Base-by-base conservation (phyloP, 768 basidiomycete genomes). In the Cystofilobasidium bisporidii region DNA sequence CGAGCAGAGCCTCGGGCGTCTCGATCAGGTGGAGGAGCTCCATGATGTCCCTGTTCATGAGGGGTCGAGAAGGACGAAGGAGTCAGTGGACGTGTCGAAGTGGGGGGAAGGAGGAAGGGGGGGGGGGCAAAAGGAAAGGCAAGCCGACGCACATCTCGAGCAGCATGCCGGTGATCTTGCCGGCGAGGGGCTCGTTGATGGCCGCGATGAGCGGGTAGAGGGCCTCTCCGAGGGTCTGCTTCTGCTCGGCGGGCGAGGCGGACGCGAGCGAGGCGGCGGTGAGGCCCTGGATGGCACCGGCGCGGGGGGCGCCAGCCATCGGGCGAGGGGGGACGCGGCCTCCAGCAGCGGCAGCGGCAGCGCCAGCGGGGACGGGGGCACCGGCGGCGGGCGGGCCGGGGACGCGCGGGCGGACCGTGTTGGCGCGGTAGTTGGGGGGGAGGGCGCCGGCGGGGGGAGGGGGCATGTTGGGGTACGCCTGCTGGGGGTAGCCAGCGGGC, bases 191-290 rank as follows among this genome's bases (percentile, higher is more conserved):
- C 67, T 92, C 61, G 90, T 74, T 98, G 87, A 66, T 90, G 75
- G 64, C 63, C 24, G 61, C 64, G 71, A 97, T 93, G 76, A 85
- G 87, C 83, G 94, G 86, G 80, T 97, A 97, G 72, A 97, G 85
- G 60, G 88, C 85, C 80, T 99, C 96, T 72, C 96, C 96, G 58
- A 99, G 82, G 87, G 97, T 91, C 79, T 99, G 96, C 82, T 99
- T 99, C 84, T 97, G 92, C 79, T 98, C 94, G 77, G 82, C 80
- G 41, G 85, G 84, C 58, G 82, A 78, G 28, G 84, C 84, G 70
- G 74, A 81, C 50, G 83, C 83, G 69, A 88, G 81, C 14, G 82
- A 74, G 74, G 85, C 81, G 26, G 89, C 80, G 58, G 83, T 85
- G 68, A 89, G 82, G 67, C 80, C 78, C 28, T 86, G 79, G 50